Percentiles rank a stretch among this genome's conserved stretches.
Evolutionary conservation across 208 protist species (phyloP).

Genomic region (Herpetomonas muscarum): DNA sequence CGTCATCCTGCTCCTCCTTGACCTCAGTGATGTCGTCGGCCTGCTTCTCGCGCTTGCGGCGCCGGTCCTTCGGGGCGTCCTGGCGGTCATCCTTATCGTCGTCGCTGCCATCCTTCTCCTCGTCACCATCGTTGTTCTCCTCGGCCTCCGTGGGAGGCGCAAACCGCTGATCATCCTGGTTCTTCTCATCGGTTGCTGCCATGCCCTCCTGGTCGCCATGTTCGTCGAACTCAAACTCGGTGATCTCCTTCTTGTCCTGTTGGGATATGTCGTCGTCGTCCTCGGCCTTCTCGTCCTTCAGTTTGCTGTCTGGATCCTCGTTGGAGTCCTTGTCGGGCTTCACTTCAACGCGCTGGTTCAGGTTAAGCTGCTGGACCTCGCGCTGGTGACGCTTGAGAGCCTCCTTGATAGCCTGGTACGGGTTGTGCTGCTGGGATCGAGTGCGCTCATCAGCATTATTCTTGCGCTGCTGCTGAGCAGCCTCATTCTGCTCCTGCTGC

Average conservation of each 20-base stretch:
- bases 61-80: conserved; percentile 32
- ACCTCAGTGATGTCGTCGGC: conserved; percentile 46
- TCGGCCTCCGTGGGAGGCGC: conserved; percentile 3
- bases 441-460: conserved; percentile 69
- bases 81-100: conserved; percentile 18
- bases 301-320: conserved; percentile 24
- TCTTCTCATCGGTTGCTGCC: conserved; percentile 42
- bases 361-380: conserved; percentile 75
- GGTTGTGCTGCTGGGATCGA: conserved; percentile 66
- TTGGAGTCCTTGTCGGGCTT: conserved; percentile 50
- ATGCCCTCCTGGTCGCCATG: conserved; percentile 58
- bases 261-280: conserved; percentile 28
- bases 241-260: conserved; percentile 30
- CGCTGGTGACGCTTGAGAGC: conserved; percentile 79
- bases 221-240: conserved; percentile 63
- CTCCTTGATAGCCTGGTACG: conserved; percentile 85
- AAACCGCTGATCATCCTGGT: conserved; percentile 7
- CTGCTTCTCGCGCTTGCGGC: conserved; percentile 25
- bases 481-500: conserved; percentile 70
- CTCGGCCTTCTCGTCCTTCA: conserved; percentile 27
- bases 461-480: conserved; percentile 39
- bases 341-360: conserved; percentile 71
- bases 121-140: conserved; percentile 18
- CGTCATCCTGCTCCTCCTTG: conserved; percentile 27
- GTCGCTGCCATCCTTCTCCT: conserved; percentile 15